Base-by-base conservation (phyloP, 2,329 filamentous ascomycete genomes). In the Alternaria ventricosa region DNA sequence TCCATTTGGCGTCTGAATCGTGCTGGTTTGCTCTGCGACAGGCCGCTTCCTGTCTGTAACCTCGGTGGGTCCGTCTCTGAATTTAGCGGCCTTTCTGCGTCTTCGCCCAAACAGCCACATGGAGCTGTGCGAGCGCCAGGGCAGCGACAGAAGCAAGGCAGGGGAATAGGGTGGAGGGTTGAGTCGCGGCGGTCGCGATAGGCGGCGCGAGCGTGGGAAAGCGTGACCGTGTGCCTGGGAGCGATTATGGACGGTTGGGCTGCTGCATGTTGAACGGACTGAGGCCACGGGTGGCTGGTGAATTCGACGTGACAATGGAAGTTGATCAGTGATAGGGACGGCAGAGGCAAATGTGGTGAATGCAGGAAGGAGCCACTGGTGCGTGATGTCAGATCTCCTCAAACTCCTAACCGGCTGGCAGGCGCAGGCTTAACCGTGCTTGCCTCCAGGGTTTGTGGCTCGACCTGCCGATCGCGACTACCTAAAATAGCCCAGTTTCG, bases 81-180 rank as follows among this genome's bases (percentile, higher is more conserved):
- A 70, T 73, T 85, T 86, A 71, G 85, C 86, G 79, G 88, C 88
- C 81, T 89, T 89, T 80, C 89, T 90, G 81, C 87, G 90, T 82
- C 87, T 90, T 75, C 90, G 89, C 81, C 90, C 86, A 81, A 96
- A 97, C 65, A 90, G 92, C 93, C 93, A 96, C 92, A 95, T 95
- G 63, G 68, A 61, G 44, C 54, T 44, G 41, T 23, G 63, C 44
- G 49, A 49, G 28, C 43, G 57, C 56, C 44, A 54, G 57, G 55
- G 61, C 61, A 55, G 49, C 55, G 55, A 55, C 44, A 61, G 59
- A 11, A 53, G 15, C 18, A 36, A 41, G 53, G 15, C 18, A 36
- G 28, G 53, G 36, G 10, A 25, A 36, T 30, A 55, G 13, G 23
- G 11, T 33, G 12, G 28, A 15, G 59, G 53, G 51, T 47, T 61